Conservation (phyloP, 2,329 filamentous ascomycete species). For the Xenoacremonium recifei region DNA sequence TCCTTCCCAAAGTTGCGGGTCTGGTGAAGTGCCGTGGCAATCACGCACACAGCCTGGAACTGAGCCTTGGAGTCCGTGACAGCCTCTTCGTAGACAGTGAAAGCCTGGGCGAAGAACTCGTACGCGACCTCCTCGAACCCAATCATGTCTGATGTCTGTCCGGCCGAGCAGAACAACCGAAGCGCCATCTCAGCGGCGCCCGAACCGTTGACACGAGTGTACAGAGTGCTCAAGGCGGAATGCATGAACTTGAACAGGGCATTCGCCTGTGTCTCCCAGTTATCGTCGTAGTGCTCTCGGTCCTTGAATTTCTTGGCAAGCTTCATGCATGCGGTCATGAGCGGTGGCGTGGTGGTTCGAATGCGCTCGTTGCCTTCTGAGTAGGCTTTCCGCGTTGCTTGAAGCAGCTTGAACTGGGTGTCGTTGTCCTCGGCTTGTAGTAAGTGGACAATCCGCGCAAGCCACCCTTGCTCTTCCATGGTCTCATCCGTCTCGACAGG, state of each 20-base stretch:
- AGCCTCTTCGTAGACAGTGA: slow-evolving; percentile 95
- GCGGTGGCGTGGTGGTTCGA: slow-evolving; percentile 88
- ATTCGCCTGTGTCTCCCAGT: slow-evolving; percentile 64
- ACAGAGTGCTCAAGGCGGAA: slow-evolving; percentile 79
- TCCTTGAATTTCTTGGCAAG: slow-evolving; percentile 85
- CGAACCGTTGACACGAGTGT: slow-evolving; percentile 74
- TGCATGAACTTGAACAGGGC: slow-evolving; percentile 96
- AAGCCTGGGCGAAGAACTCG: slow-evolving; percentile 97
- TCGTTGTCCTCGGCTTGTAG: slow-evolving; percentile 83
- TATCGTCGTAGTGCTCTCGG: slow-evolving; percentile 77
- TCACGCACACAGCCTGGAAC: slow-evolving; percentile 95
- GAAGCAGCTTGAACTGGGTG: slow-evolving; percentile 89
- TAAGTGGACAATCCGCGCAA: slow-evolving; percentile 88
- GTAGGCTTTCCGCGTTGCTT: slow-evolving; percentile 83
- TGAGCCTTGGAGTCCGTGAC: slow-evolving; percentile 95
- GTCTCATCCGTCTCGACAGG: slow-evolving; percentile 90
- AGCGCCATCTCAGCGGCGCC: slow-evolving; percentile 85
- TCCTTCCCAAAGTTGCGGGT: slow-evolving; percentile 91
- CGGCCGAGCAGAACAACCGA: slow-evolving; percentile 86
- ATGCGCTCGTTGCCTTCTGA: slow-evolving; percentile 92
- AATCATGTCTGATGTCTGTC: slow-evolving; percentile 87
- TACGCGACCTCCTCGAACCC: slow-evolving; percentile 95
- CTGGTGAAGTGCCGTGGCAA: slow-evolving; percentile 84
- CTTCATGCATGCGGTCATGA: slow-evolving; percentile 88
- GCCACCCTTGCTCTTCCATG: slow-evolving; percentile 95